These are phyloP conservation scores for Margaritispora aquatica DNA, from an alignment of 495 filamentous ascomycete species.

Conservation along the genomic window DNA sequence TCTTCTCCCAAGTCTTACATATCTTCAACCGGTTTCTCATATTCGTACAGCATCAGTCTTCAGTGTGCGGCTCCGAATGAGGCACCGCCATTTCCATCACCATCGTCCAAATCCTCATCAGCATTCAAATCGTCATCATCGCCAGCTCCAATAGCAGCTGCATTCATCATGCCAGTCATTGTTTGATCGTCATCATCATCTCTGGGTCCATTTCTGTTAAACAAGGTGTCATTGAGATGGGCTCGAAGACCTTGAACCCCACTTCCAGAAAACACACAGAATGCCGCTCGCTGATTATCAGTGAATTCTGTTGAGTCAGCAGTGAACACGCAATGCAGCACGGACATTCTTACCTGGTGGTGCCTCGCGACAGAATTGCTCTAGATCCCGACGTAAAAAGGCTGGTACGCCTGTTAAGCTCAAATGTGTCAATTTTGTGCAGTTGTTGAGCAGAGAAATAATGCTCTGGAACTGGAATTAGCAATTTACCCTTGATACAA, in stretches of 20 bases:
- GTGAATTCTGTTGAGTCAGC: constrained; percentile 70
- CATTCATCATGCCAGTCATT: constrained; percentile 50
- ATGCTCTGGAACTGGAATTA: constrained; percentile 60
- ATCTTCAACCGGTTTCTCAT: not conserved
- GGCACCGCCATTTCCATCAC: constrained; percentile 19
- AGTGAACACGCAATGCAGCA: constrained; percentile 17
- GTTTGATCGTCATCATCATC: constrained; percentile 52
- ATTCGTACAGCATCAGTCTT: not conserved
- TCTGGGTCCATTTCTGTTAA: constrained; percentile 11
- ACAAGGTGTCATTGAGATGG: constrained; percentile 56
- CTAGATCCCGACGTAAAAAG: constrained; percentile 70
- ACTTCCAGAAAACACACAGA: constrained; percentile 92
- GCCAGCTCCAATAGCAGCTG: constrained; percentile 44
- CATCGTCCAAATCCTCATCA: constrained; percentile 29
- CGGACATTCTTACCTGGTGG: constrained; percentile 51
- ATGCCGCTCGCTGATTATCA: constrained; percentile 87
- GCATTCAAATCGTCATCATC: no score
- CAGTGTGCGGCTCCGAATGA: not conserved
- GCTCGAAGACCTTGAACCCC: constrained; percentile 74
- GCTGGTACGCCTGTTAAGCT: constrained; percentile 92
- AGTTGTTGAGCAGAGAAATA: constrained; percentile 79
- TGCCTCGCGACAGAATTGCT: constrained; percentile 77
- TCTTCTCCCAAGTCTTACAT: not conserved
- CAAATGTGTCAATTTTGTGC: constrained; percentile 87
- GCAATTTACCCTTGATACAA: not conserved